These are phyloP conservation scores for Ceratobasidium sp. DNA, from an alignment of 1,284 basidiomycete species.

Conservation along the genomic window DNA sequence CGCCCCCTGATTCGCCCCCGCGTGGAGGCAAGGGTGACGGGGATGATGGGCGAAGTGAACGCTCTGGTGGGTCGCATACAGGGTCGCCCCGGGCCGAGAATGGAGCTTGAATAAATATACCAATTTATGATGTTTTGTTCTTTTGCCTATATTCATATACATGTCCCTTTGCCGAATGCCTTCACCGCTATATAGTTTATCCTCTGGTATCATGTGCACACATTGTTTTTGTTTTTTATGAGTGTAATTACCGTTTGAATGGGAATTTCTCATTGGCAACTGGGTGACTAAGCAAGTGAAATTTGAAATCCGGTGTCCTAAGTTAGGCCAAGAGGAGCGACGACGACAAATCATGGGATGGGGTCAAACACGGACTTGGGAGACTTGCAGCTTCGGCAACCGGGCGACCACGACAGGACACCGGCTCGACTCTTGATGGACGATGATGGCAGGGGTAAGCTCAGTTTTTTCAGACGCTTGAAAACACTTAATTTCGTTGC, in stretches of 20 bases:
- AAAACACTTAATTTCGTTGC: too few relatives aligned
- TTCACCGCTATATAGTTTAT: not conserved
- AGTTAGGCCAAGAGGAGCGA: too few relatives aligned
- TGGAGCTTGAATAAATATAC: not conserved
- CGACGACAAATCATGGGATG: constrained; percentile 20
- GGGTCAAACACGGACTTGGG: constrained; percentile 13
- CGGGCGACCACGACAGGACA: constrained; percentile 14
- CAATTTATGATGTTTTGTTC: not conserved
- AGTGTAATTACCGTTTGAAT: not conserved
- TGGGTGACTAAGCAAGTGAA: too few relatives aligned
- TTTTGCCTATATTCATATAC: not conserved
- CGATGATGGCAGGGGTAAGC: constrained; percentile 1
- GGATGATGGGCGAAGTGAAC: constrained; percentile 22
- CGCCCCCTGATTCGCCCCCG: constrained; percentile 30
- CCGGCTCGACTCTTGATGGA: constrained; percentile 15
- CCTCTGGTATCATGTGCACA: not conserved
- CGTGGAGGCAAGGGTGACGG: constrained; percentile 17
- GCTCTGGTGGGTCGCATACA: constrained; percentile 13
- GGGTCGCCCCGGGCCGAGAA: constrained; percentile 13
- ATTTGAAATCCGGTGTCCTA: too few relatives aligned
- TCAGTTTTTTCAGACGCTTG: too few relatives aligned
- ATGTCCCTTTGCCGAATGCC: not conserved
- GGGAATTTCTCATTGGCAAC: too few relatives aligned
- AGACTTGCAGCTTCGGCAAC: constrained; percentile 14
- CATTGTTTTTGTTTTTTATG: not conserved